Evolutionary conservation across 2,329 filamentous ascomycete species (phyloP), one percentile per base, ranked within the genome.

Genomic region (Penicillium sp.): DNA sequence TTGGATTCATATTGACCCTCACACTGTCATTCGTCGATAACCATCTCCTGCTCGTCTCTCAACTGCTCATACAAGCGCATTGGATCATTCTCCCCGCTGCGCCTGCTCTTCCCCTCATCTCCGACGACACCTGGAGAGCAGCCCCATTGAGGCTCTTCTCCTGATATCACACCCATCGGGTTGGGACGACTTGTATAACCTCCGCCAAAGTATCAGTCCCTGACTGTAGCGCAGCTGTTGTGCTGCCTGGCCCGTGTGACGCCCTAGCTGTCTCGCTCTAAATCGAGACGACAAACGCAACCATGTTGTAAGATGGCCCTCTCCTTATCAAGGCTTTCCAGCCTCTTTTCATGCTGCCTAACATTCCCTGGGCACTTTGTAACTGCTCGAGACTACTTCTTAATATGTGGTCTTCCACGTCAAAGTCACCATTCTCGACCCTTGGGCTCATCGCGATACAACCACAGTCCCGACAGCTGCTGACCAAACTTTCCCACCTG

Each of bases 221-320:
- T 33, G 43, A 24, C 24, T 29, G 39, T 29, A 42, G 24, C 17
- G 24, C 39, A 26, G 23, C 24, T 42, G 39, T 18, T 15, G 15
- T 42, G 39, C 47, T 39, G 26, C 41, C 26, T 26, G 15, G 46
- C 24, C 20, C 46, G 26, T 46, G 55, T 59, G 27, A 51, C 52
- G 46, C 29, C 39, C 20, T 50, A 48, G 40, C 40, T 45, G 40
- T 34, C 39, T 41, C 36, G 46, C 48, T 55, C 41, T 15, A 41
- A 54, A 53, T 49, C 46, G 46, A 49, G 40, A 55, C 32, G 39
- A 47, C 42, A 48, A n/a, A 47, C 13, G 32, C 50, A 29, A 54
- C 34, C 51, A 65, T 65, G 63, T 65, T 65, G 63, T 65, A 54
- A 63, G 63, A 43, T 29, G 17, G 26, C 24, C 45, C 37, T 21